Percentiles rank a stretch among this genome's conserved stretches.
Conservation (phyloP, 108 stramenopile species). For the Cyclotella atomus region DNA sequence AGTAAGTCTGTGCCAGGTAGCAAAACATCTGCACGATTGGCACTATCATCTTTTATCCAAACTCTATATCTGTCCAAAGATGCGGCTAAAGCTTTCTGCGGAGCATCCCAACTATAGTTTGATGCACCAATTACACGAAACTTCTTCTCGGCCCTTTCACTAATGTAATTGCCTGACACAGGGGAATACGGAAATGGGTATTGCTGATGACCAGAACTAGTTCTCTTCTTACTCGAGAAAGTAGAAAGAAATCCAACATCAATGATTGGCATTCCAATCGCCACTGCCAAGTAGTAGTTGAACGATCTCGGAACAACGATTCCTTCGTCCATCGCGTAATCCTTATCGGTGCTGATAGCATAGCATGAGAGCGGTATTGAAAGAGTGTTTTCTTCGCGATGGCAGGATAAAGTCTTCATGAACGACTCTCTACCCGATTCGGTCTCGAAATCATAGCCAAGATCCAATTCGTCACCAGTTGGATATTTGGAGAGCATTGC, state of each 20-base stretch:
- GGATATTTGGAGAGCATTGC: constrained; percentile 28
- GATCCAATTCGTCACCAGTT: constrained; percentile 22
- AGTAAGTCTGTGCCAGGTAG: constrained; percentile 42
- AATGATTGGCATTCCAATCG: constrained; percentile 47
- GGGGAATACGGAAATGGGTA: constrained; percentile 21
- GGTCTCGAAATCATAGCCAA: constrained; percentile 39
- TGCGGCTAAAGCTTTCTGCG: constrained; percentile 39
- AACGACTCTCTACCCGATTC: constrained; percentile 30
- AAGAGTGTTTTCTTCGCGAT: constrained; percentile 4
- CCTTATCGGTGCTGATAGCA: constrained; percentile 44
- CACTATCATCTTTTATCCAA: constrained; percentile 18
- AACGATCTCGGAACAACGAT: constrained; percentile 50
- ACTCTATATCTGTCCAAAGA: constrained; percentile 17
- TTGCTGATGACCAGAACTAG: constrained; percentile 4
- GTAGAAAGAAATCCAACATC: constrained; percentile 44
- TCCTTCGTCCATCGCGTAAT: constrained; percentile 43
- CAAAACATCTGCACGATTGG: constrained; percentile 19
- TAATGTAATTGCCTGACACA: not conserved
- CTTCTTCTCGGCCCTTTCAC: not conserved
- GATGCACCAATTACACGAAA: constrained; percentile 47
- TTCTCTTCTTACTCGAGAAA: constrained; percentile 2
- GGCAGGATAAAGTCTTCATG: constrained; percentile 14
- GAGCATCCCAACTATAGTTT: constrained; percentile 41
- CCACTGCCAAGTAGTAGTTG: constrained; percentile 49
- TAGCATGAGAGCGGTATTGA: constrained; percentile 29